Evolutionary conservation across 208 protist genomes (phyloP).

Genomic region (Crithidia expoeki): DNA sequence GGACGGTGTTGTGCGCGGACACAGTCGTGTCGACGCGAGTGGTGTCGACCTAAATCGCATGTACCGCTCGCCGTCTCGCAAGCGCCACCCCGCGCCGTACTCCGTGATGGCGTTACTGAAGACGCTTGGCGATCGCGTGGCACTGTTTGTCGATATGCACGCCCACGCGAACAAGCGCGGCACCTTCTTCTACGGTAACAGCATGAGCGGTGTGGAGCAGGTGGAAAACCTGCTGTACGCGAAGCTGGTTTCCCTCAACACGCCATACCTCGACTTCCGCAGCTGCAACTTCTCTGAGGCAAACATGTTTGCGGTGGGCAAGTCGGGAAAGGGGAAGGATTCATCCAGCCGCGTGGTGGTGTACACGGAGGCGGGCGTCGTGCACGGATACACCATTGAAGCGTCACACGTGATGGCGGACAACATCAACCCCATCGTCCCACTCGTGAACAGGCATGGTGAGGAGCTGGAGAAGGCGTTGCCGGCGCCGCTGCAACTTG

Average conservation of each 20-base stretch:
- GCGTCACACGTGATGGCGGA: slow-evolving; percentile 88
- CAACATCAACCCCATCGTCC: slow-evolving; percentile 48
- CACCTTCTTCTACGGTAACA: slow-evolving; percentile 95
- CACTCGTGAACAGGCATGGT: slow-evolving; percentile 36
- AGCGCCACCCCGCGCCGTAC: slow-evolving; percentile 84
- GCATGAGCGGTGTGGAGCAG: slow-evolving; percentile 62
- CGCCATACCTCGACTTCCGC: slow-evolving; percentile 91
- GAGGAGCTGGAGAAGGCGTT: slow-evolving; percentile 32
- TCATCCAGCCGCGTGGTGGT: slow-evolving; percentile 88
- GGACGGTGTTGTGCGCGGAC: slow-evolving; percentile 91
- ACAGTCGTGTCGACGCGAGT: slow-evolving; percentile 92
- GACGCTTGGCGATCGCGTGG: slow-evolving; percentile 53
- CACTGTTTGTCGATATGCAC: slow-evolving; percentile 94
- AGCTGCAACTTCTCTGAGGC: slow-evolving; percentile 92
- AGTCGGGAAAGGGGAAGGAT: slow-evolving; percentile 91
- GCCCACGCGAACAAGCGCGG: slow-evolving; percentile 94
- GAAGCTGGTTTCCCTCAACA: slow-evolving; percentile 91
- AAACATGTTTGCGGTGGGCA: slow-evolving; percentile 90
- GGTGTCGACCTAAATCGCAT: slow-evolving; percentile 95
- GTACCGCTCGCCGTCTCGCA: slow-evolving; percentile 78
- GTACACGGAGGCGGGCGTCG: slow-evolving; percentile 74
- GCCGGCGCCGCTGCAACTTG: slow-evolving; percentile 18
- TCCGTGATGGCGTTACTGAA: slow-evolving; percentile 59
- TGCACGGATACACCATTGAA: slow-evolving; percentile 93
- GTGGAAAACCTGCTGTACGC: slow-evolving; percentile 88